A percentile compares a stretch with the other conserved stretches of the same genome.
Conservation (phyloP, 768 basidiomycete species). For the Macrolepiota dolichaula region DNA sequence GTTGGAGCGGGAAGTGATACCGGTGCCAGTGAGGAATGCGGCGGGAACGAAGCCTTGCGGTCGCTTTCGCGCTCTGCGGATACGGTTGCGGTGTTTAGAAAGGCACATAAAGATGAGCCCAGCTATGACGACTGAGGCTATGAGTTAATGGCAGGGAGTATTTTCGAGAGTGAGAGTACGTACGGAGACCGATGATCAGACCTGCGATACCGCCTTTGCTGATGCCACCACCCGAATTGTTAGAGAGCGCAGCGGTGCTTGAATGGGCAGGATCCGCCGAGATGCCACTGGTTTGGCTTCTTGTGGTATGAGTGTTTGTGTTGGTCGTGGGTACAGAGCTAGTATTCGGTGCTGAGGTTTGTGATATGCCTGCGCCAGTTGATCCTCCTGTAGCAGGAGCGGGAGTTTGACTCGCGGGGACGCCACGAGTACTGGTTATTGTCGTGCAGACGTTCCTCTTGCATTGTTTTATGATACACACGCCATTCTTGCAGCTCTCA, state of each 20-base stretch:
- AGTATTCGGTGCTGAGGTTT: not conserved
- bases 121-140: constrained; percentile 18
- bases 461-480: constrained; percentile 4
- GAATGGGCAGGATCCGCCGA: constrained; percentile 1
- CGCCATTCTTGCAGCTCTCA: constrained; percentile 2
- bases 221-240: not conserved
- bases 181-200: constrained; percentile 11
- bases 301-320: not conserved
- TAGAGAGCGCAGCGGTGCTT: not conserved
- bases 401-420: not conserved
- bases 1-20: constrained; percentile 7
- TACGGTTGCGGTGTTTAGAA: constrained; percentile 15
- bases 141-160: not conserved
- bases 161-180: not conserved
- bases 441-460: constrained; percentile 3
- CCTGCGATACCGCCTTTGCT: constrained; percentile 15
- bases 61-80: constrained; percentile 18
- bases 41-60: constrained; percentile 16
- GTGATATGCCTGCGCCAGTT: not conserved
- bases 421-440: not conserved
- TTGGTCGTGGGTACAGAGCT: not conserved
- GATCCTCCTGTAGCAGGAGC: not conserved
- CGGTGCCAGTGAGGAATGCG: constrained; percentile 12
- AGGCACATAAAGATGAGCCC: constrained; percentile 18
- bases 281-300: not conserved